Evolutionary conservation across 352 stramenopile species (phyloP).

Genomic region (Hyaloperonospora brassicae): DNA sequence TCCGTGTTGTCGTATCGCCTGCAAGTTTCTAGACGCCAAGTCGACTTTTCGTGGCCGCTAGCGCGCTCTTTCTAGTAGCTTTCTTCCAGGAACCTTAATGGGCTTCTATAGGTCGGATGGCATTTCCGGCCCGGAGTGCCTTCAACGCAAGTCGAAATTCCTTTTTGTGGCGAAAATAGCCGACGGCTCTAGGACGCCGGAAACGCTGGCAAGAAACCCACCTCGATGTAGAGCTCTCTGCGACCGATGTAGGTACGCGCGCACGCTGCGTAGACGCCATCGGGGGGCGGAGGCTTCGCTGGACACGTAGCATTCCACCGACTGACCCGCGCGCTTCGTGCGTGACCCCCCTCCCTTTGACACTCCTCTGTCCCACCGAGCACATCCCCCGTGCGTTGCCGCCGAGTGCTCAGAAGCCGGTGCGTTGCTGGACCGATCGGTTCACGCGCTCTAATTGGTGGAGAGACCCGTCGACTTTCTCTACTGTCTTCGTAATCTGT

Average conservation of each 20-base stretch:
- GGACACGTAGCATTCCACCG: constrained; percentile 21
- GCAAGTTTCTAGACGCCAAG: not conserved
- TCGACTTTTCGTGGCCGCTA: constrained; percentile 1
- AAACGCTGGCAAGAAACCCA: constrained; percentile 12
- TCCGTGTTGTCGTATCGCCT: constrained; percentile 1
- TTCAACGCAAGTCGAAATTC: constrained; percentile 18
- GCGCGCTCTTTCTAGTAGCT: not conserved
- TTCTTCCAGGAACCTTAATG: constrained; percentile 22
- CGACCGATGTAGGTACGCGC: constrained; percentile 5
- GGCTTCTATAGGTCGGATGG: constrained; percentile 16
- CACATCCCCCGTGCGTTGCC: not conserved
- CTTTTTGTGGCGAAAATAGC: not conserved
- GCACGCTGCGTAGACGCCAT: not conserved
- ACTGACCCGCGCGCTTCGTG: constrained; percentile 17
- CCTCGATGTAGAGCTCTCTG: constrained; percentile 9
- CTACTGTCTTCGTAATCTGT: constrained; percentile 28
- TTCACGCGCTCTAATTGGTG: constrained; percentile 17
- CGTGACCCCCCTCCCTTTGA: constrained; percentile 39
- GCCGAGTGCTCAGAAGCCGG: constrained; percentile 18
- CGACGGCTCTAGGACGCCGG: not conserved
- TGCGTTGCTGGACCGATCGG: constrained; percentile 4
- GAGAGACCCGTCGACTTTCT: constrained; percentile 11
- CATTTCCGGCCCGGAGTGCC: constrained; percentile 16
- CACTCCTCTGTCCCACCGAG: constrained; percentile 19
- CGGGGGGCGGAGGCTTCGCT: constrained; percentile 9